A percentile compares a stretch with the other conserved stretches of the same genome.
phyloP scores from a whole-genome alignment of 495 filamentous ascomycete genomes.

The Jackrogersella multiformis region DNA sequence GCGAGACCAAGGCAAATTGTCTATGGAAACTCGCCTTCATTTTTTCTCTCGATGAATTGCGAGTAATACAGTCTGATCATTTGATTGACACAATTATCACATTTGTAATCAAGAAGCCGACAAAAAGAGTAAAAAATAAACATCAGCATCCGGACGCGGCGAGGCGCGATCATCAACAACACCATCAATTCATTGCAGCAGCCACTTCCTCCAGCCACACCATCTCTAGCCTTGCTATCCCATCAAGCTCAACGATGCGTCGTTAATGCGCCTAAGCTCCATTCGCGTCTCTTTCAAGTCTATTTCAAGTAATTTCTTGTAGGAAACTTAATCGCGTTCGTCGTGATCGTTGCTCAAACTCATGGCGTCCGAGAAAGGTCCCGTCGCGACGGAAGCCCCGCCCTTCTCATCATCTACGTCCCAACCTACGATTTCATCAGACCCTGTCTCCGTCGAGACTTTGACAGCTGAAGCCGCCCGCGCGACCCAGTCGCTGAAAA shows the following conservation, averaged over 20 bases:
- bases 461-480: slow-evolving; percentile 47
- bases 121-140: slow-evolving; percentile 18
- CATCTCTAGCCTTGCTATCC: slow-evolving; percentile 48
- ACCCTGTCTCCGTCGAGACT: slow-evolving; percentile 45
- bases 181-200: slow-evolving; percentile 42
- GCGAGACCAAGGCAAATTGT: slow-evolving; percentile 32
- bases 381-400: slow-evolving; percentile 56
- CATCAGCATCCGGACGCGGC: slow-evolving; percentile 36
- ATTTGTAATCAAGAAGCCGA: slow-evolving; percentile 20
- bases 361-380: slow-evolving; percentile 59
- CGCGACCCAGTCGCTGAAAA: slow-evolving; percentile 57
- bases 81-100: slow-evolving; percentile 5
- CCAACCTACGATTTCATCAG: slow-evolving; percentile 40
- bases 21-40: not conserved
- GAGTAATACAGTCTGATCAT: not conserved
- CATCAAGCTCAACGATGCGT: slow-evolving; percentile 53
- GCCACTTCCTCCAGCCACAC: slow-evolving; percentile 65
- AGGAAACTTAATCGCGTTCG: slow-evolving; percentile 34
- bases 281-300: slow-evolving; percentile 32
- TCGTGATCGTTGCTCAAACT: slow-evolving; percentile 28
- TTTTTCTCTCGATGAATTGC: not conserved
- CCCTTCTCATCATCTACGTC: slow-evolving; percentile 49
- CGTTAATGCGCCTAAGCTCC: slow-evolving; percentile 48
- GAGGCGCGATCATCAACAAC: slow-evolving; percentile 43
- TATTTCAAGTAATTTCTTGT: slow-evolving; percentile 35